Percentiles rank a stretch among this genome's conserved stretches.
These are phyloP conservation scores for Bonnemaisonia californica DNA, from an alignment of 31 red algal genomes.

Conservation along the genomic window DNA sequence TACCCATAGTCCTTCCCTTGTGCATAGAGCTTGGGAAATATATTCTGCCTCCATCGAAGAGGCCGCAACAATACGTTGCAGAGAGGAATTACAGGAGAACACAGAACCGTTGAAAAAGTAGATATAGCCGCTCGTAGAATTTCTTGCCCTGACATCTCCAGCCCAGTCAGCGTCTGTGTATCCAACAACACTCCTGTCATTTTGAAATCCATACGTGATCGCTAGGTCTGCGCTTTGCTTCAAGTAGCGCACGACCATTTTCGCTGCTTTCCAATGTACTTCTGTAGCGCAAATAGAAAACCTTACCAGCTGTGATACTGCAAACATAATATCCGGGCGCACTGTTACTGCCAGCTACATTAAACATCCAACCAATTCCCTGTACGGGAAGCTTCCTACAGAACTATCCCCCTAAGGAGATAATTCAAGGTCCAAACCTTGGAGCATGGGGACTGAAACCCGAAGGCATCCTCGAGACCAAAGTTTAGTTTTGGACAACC, in stretches of 20 bases:
- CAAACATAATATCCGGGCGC: conserved; percentile 30
- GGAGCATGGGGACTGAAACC: no score
- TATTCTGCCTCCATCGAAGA: conserved; percentile 38
- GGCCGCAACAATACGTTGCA: neutral
- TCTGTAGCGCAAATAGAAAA: conserved; percentile 11
- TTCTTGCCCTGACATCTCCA: neutral
- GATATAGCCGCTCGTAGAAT: conserved; percentile 16
- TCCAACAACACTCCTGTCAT: neutral
- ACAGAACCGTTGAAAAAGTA: neutral
- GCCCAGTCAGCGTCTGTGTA: conserved; percentile 29
- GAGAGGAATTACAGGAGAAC: neutral
- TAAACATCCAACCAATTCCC: conserved; percentile 27
- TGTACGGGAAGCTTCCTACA: neutral
- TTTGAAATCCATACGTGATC: neutral
- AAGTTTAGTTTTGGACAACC: no score
- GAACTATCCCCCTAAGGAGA: neutral
- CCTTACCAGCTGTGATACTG: conserved; percentile 12
- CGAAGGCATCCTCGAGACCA: no score
- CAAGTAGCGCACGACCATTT: neutral
- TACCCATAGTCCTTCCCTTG: no score
- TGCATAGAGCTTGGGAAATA: no score
- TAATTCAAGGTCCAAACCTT: no score
- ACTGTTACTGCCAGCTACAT: conserved; percentile 42
- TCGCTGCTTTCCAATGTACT: conserved; percentile 29
- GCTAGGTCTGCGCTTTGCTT: neutral